Conservation (phyloP, 2,329 filamentous ascomycete genomes). For the Fusarium guadeloupense region DNA sequence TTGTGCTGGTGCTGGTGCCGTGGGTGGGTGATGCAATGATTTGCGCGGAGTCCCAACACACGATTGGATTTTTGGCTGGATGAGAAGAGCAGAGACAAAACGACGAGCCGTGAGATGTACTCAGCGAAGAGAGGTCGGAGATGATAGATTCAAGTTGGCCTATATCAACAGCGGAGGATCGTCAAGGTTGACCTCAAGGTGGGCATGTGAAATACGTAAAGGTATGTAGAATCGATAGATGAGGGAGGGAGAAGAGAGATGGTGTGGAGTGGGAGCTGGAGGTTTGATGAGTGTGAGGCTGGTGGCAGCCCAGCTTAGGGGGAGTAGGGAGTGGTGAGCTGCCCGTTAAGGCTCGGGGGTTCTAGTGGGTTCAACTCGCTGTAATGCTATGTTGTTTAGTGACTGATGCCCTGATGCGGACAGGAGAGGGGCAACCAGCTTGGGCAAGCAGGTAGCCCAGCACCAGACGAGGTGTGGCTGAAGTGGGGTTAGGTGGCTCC, state of each 20-base stretch:
- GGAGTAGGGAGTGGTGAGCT: slow-evolving; percentile 20
- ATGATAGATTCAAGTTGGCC: slow-evolving; percentile 30
- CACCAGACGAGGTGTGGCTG: slow-evolving; percentile 28
- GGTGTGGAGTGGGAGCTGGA: slow-evolving; percentile 37
- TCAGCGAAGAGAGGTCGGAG: slow-evolving; percentile 23
- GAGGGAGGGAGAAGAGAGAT: slow-evolving; percentile 38
- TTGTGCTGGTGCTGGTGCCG: slow-evolving; percentile 21
- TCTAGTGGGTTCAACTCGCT: slow-evolving; percentile 2
- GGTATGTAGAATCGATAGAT: slow-evolving; percentile 41
- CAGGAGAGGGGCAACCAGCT: slow-evolving; percentile 13
- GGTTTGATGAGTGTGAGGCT: slow-evolving; percentile 28
- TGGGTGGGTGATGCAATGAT: slow-evolving; percentile 47
- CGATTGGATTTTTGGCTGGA: slow-evolving; percentile 43
- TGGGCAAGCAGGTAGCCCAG: not conserved
- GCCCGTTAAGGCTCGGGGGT: not conserved
- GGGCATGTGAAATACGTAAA: slow-evolving; percentile 42
- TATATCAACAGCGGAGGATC: slow-evolving; percentile 26
- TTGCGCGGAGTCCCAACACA: slow-evolving; percentile 46
- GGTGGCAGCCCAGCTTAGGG: not conserved
- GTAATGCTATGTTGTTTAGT: slow-evolving; percentile 10
- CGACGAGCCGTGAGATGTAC: slow-evolving; percentile 15
- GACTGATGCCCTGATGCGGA: slow-evolving; percentile 14
- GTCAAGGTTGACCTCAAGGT: slow-evolving; percentile 17
- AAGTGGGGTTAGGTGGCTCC: slow-evolving; percentile 29
- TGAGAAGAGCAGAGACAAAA: slow-evolving; percentile 25